phyloP scores from a whole-genome alignment of 2,329 filamentous ascomycete species.

The Fusarium sp. region DNA sequence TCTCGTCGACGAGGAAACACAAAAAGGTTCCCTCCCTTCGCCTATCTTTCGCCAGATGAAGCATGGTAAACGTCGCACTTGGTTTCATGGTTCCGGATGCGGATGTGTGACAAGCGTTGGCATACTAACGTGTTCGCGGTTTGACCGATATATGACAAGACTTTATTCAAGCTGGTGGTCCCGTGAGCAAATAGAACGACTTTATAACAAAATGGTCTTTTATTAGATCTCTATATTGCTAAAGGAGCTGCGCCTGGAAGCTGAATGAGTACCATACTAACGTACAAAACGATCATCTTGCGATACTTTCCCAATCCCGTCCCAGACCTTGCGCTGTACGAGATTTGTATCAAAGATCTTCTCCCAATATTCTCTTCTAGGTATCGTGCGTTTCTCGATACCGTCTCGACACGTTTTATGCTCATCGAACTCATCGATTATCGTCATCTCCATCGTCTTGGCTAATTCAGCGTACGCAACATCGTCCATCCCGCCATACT shows the following conservation, averaged over 20 bases:
- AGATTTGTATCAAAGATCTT: background rate
- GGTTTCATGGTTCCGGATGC: conserved; percentile 22
- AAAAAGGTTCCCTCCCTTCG: background rate
- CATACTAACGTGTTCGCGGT: background rate
- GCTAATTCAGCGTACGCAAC: background rate
- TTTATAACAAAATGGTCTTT: background rate
- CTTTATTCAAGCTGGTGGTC: background rate
- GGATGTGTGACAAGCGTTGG: conserved; percentile 3
- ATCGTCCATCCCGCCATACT: too few relatives aligned
- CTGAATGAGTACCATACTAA: too few relatives aligned
- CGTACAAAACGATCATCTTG: background rate
- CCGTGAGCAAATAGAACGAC: background rate
- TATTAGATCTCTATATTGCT: background rate
- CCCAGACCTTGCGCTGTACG: background rate
- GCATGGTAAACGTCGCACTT: conserved; percentile 17
- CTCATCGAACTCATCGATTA: background rate
- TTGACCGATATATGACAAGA: background rate
- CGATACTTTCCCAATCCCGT: background rate
- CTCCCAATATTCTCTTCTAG: too few relatives aligned
- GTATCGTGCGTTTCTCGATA: background rate
- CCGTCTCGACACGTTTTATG: background rate
- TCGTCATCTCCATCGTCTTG: background rate
- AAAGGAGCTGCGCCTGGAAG: too few relatives aligned
- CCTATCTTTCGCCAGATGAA: conserved; percentile 30
- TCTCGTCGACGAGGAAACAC: conserved; percentile 10